phyloP scores from a whole-genome alignment of 306 rosid genomes.

The Fragaria vesca region DNA sequence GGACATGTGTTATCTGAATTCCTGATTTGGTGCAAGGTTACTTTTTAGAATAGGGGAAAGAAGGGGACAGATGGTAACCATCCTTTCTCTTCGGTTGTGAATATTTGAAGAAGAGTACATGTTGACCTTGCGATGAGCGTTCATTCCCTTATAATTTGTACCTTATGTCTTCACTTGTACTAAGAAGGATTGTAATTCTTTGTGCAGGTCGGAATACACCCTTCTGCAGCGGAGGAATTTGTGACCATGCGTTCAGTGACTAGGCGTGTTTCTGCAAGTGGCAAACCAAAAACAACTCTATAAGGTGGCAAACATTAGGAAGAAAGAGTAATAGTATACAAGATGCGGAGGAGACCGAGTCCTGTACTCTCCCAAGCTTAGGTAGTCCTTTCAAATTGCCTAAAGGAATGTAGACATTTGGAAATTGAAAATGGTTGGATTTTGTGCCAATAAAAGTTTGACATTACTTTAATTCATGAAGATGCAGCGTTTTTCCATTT shows the following conservation, averaged over 20 bases:
- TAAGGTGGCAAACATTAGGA: constrained; percentile 6
- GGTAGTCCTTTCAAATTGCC: neutral
- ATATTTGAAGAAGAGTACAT: neutral
- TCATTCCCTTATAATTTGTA: neutral
- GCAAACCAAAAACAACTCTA: constrained; percentile 63
- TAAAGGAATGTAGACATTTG: neutral
- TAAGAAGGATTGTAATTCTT: neutral
- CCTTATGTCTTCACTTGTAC: neutral
- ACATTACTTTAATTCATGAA: neutral
- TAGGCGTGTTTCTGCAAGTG: constrained; percentile 51
- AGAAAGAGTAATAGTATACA: neutral
- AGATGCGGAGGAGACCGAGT: neutral
- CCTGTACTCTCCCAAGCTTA: neutral
- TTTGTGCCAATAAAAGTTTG: constrained; percentile 4
- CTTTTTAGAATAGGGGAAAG: neutral
- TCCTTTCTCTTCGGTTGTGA: neutral
- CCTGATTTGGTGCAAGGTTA: neutral
- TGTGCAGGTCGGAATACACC: constrained; percentile 89
- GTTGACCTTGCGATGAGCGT: neutral
- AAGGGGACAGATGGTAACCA: neutral
- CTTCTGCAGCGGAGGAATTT: constrained; percentile 91
- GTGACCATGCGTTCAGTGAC: constrained; percentile 86
- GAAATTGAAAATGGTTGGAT: neutral
- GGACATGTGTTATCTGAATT: neutral
- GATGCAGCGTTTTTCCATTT: neutral